Percentiles rank a stretch among this genome's conserved stretches.
Evolutionary conservation across 1,139 yeast species (phyloP).

Genomic region (Diutina siamensis): DNA sequence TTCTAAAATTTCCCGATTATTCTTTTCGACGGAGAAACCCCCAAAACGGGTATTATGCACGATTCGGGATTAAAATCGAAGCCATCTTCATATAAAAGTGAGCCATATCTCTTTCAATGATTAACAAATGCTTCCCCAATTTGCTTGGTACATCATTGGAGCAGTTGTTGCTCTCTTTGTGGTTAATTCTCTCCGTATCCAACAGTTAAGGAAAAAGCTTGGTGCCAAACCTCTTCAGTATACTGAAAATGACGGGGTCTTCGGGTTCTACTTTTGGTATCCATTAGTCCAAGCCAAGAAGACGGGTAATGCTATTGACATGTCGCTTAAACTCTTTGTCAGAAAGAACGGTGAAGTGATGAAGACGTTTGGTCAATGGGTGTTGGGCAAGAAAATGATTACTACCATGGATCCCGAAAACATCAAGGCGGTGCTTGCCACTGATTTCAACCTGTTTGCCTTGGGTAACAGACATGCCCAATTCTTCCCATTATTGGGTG

Average conservation of each 20-base stretch:
- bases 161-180: neutral
- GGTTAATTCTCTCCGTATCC: neutral
- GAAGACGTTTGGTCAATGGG: neutral
- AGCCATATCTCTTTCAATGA: no score
- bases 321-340: neutral
- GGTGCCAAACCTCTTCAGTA: neutral
- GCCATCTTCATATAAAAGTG: no score
- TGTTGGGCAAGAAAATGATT: neutral
- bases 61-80: no score
- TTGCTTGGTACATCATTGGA: neutral
- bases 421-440: slow-evolving; percentile 18
- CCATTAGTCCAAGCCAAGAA: neutral
- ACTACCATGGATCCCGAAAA: slow-evolving; percentile 26
- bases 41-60: no score
- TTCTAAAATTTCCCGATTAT: no score
- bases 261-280: neutral
- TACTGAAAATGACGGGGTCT: neutral
- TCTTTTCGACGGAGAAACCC: no score
- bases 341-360: neutral
- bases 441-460: slow-evolving; percentile 21
- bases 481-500: slow-evolving; percentile 37
- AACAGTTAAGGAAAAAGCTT: neutral
- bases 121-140: no score
- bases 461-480: slow-evolving; percentile 37
- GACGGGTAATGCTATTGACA: neutral